These are phyloP conservation scores for Daldinia sp. DNA, from an alignment of 2,329 filamentous ascomycete genomes.

Conservation along the genomic window DNA sequence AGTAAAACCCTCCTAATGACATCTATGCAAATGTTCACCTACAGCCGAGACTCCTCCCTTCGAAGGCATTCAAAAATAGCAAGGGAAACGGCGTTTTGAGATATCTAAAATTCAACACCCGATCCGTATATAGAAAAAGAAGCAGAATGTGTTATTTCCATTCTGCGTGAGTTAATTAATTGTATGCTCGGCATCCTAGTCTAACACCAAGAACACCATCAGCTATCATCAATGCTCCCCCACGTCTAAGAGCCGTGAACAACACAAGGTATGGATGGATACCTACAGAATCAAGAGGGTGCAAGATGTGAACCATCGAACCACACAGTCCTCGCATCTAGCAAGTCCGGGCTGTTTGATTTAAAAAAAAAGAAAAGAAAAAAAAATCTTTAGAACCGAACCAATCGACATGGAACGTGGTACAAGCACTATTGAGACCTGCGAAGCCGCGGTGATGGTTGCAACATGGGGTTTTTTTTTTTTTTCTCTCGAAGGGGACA, in stretches of 20 bases:
- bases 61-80: not conserved
- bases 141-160: not conserved
- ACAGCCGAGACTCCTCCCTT: not conserved
- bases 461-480: slow-evolving; percentile 19
- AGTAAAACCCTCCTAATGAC: not conserved
- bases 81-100: not conserved
- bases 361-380: too few relatives aligned
- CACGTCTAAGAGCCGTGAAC: not conserved
- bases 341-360: slow-evolving; percentile 15
- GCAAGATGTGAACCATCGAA: slow-evolving; percentile 4
- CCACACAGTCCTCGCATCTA: slow-evolving; percentile 12
- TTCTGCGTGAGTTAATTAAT: not conserved
- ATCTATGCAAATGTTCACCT: slow-evolving; percentile 1
- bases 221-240: not conserved
- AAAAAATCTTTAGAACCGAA: slow-evolving; percentile 11
- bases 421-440: slow-evolving; percentile 21
- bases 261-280: not conserved
- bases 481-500: too few relatives aligned
- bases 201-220: not conserved
- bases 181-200: not conserved
- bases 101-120: not conserved
- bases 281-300: not conserved
- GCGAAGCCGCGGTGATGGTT: slow-evolving; percentile 19
- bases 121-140: slow-evolving; percentile 4
- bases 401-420: slow-evolving; percentile 28